Evolutionary conservation across 176 grass and related monocot genomes (phyloP).

Genomic region (Oryza brachyantha): DNA sequence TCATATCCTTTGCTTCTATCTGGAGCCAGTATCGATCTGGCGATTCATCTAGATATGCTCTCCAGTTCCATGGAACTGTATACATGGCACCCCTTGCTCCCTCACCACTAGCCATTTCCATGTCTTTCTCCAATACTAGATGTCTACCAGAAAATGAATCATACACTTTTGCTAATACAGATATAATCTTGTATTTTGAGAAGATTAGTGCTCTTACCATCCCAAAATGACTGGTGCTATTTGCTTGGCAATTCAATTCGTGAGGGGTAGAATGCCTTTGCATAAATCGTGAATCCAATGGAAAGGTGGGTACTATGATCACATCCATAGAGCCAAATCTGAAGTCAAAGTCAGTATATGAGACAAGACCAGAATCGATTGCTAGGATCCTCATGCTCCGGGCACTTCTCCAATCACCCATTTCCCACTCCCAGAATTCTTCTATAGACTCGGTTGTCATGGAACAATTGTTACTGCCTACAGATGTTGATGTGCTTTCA

Average conservation of each 20-base stretch:
- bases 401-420: slow-evolving; percentile 55
- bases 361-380: slow-evolving; percentile 53
- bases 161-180: slow-evolving; percentile 40
- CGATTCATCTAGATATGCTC: slow-evolving; percentile 20
- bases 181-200: slow-evolving; percentile 37
- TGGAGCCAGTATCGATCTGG: slow-evolving; percentile 43
- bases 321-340: slow-evolving; percentile 39
- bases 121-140: slow-evolving; percentile 31
- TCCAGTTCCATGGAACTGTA: slow-evolving; percentile 44
- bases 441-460: not conserved
- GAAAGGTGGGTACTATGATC: slow-evolving; percentile 58
- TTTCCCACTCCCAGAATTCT: slow-evolving; percentile 67
- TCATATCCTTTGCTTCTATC: slow-evolving; percentile 41
- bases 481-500: slow-evolving; percentile 9
- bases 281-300: slow-evolving; percentile 58
- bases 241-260: slow-evolving; percentile 32
- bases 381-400: slow-evolving; percentile 41
- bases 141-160: slow-evolving; percentile 28
- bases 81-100: slow-evolving; percentile 35
- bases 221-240: slow-evolving; percentile 8
- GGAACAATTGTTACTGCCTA: slow-evolving; percentile 32
- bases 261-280: slow-evolving; percentile 36
- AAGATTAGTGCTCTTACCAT: slow-evolving; percentile 46
- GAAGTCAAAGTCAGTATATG: slow-evolving; percentile 49
- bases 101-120: slow-evolving; percentile 31